phyloP scores from a whole-genome alignment of 768 basidiomycete genomes.

The Agrocybe pediades region DNA sequence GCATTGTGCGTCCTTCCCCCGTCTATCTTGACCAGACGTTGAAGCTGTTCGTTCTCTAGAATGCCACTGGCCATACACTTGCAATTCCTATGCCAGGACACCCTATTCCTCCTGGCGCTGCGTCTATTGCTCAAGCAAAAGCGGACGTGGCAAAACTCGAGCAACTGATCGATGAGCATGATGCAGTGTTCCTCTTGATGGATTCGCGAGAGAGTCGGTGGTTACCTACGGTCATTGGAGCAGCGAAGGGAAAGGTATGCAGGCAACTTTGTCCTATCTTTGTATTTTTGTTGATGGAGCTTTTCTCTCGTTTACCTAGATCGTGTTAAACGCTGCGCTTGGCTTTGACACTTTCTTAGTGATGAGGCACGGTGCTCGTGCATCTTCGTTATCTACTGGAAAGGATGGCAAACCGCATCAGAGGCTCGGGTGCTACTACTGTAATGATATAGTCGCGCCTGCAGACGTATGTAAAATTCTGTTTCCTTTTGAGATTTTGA shows the following conservation, averaged over 20 bases:
- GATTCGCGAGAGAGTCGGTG: slow-evolving; percentile 98
- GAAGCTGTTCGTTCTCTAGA: slow-evolving; percentile 43
- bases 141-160: slow-evolving; percentile 77
- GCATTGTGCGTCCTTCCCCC: slow-evolving; percentile 62
- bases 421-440: slow-evolving; percentile 92
- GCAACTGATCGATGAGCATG: slow-evolving; percentile 78
- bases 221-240: slow-evolving; percentile 89
- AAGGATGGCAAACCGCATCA: slow-evolving; percentile 28
- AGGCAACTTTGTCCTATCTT: background rate
- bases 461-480: slow-evolving; percentile 63
- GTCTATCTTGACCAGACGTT: background rate
- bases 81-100: slow-evolving; percentile 98
- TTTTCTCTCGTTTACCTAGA: slow-evolving; percentile 41
- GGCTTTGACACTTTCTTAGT: slow-evolving; percentile 97
- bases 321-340: slow-evolving; percentile 91
- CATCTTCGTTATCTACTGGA: slow-evolving; percentile 28
- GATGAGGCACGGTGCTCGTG: slow-evolving; percentile 89
- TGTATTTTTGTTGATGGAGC: background rate
- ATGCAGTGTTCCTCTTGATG: slow-evolving; percentile 93
- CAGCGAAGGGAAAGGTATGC: slow-evolving; percentile 86
- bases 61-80: slow-evolving; percentile 76
- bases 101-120: slow-evolving; percentile 63
- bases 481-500: slow-evolving; percentile 7
- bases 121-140: slow-evolving; percentile 55
- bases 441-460: slow-evolving; percentile 97